These are phyloP conservation scores for Dendryphion nanum DNA, from an alignment of 2,329 filamentous ascomycete species.

Conservation along the genomic window DNA sequence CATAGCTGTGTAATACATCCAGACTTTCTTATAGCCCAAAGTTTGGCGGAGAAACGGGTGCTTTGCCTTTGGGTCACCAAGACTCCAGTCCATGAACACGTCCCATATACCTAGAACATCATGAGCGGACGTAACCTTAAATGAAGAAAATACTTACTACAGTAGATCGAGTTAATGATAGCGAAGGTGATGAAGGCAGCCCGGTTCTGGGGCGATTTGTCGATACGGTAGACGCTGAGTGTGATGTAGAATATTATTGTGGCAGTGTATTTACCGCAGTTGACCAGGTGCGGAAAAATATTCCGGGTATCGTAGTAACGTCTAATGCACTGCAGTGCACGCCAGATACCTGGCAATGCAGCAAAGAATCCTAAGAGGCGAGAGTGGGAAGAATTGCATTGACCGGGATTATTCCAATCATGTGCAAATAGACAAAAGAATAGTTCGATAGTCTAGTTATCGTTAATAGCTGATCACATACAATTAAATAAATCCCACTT, in stretches of 20 bases:
- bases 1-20: slow-evolving; percentile 88
- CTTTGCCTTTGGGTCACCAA: slow-evolving; percentile 74
- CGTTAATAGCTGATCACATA: too few species aligned
- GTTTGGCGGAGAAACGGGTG: slow-evolving; percentile 66
- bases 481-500: too few species aligned
- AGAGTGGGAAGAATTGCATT: slow-evolving; percentile 85
- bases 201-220: slow-evolving; percentile 57
- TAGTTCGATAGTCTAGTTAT: slow-evolving; percentile 80
- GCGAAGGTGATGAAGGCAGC: slow-evolving; percentile 79
- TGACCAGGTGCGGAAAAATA: slow-evolving; percentile 87
- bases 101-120: slow-evolving; percentile 73
- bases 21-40: slow-evolving; percentile 73
- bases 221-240: slow-evolving; percentile 80
- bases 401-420: slow-evolving; percentile 67
- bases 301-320: slow-evolving; percentile 86
- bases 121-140: neutral
- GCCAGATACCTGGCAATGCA: slow-evolving; percentile 82
- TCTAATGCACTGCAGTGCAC: slow-evolving; percentile 83
- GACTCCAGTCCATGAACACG: slow-evolving; percentile 91
- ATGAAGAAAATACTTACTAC: slow-evolving; percentile 52
- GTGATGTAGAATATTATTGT: slow-evolving; percentile 77
- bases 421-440: slow-evolving; percentile 94
- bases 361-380: slow-evolving; percentile 82
- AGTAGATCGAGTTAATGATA: slow-evolving; percentile 78
- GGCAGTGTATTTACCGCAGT: slow-evolving; percentile 86